These are phyloP conservation scores for Citrus medica DNA, from an alignment of 345 rosid species.

Conservation along the genomic window DNA sequence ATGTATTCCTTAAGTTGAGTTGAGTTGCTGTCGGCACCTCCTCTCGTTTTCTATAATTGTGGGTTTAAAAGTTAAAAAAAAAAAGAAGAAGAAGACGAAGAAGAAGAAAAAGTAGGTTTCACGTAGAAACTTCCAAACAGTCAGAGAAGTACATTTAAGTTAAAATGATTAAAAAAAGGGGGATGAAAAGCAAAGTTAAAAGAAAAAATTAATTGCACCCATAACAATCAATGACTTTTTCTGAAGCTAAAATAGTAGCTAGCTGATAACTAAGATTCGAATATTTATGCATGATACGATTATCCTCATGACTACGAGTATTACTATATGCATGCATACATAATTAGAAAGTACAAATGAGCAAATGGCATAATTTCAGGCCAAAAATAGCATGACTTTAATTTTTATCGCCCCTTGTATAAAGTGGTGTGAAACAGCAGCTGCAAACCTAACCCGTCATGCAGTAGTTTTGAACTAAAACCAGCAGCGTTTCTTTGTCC, in stretches of 20 bases:
- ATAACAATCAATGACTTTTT: not conserved
- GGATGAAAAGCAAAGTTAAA: not conserved
- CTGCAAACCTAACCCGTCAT: conserved; percentile 10
- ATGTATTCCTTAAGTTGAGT: too few relatives aligned
- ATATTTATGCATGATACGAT: not conserved
- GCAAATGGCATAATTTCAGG: not conserved
- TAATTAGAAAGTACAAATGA: not conserved
- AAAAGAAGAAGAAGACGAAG: not conserved
- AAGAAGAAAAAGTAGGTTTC: not conserved
- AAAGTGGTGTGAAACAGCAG: conserved; percentile 23
- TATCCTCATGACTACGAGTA: not conserved
- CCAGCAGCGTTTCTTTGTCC: conserved; percentile 27
- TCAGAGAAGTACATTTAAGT: not conserved
- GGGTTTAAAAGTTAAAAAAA: not conserved
- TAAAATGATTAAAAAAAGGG: too few relatives aligned
- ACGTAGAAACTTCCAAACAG: not conserved
- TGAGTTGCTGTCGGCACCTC: too few relatives aligned
- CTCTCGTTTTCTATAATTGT: too few relatives aligned
- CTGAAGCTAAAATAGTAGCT: not conserved
- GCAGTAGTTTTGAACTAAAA: conserved; percentile 23
- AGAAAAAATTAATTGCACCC: not conserved
- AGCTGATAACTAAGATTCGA: not conserved
- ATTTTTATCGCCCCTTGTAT: conserved; percentile 28
- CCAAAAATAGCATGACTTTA: not conserved
- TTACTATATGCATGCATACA: not conserved